Conservation (phyloP, 495 filamentous ascomycete genomes). For the Penicillium soppii region DNA sequence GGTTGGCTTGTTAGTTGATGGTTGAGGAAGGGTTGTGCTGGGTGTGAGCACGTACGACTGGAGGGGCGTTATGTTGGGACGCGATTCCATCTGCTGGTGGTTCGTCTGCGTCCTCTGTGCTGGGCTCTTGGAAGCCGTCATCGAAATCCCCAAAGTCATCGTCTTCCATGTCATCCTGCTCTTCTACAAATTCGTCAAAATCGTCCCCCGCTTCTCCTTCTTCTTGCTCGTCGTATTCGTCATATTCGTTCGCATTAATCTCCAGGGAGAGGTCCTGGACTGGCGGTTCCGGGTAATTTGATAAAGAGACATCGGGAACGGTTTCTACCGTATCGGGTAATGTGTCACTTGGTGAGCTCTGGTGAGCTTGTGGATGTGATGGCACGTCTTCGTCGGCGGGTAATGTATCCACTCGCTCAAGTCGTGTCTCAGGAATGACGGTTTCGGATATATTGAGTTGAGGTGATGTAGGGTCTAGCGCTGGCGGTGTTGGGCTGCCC, state of each 20-base stretch:
- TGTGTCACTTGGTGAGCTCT: constrained; percentile 45
- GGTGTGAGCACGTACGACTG: constrained; percentile 46
- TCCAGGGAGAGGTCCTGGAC: constrained; percentile 20
- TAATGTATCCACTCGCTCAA: constrained; percentile 42
- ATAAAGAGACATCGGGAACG: constrained; percentile 40
- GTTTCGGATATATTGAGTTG: constrained; percentile 17
- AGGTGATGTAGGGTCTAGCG: constrained; percentile 14
- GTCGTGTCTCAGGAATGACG: constrained; percentile 45
- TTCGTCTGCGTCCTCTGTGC: constrained; percentile 42
- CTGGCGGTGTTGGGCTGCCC: constrained; percentile 17
- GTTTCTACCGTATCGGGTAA: constrained; percentile 50
- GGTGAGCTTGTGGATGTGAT: constrained; percentile 40
- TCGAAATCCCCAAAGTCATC: constrained; percentile 91
- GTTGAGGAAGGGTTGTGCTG: not conserved
- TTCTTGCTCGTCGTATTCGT: constrained; percentile 30
- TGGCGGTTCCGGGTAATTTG: constrained; percentile 32
- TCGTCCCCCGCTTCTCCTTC: constrained; percentile 58
- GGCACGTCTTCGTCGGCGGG: constrained; percentile 33
- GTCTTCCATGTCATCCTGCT: constrained; percentile 59
- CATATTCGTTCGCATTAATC: constrained; percentile 31
- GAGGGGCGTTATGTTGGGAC: constrained; percentile 39
- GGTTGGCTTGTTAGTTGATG: not conserved
- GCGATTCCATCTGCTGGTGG: constrained; percentile 18
- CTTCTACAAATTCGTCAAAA: constrained; percentile 96
- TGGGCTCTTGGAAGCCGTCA: constrained; percentile 73